Conservation (phyloP, 805 yeast genomes). For the Metschnikowia borealis region DNA sequence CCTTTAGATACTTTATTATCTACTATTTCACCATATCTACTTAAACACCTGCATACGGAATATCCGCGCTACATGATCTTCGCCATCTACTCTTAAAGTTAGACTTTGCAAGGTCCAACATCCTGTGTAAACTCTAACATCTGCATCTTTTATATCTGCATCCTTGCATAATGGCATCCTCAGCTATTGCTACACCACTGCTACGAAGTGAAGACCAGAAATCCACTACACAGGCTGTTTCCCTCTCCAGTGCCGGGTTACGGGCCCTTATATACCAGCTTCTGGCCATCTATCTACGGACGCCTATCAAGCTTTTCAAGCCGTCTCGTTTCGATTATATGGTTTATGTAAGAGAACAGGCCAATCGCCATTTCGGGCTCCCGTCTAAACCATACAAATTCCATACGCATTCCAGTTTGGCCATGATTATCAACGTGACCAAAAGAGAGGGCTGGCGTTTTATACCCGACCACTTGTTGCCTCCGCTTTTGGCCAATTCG, state of each 20-base stretch:
- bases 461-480: constrained; percentile 79
- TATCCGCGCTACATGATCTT: too few relatives aligned
- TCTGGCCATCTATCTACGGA: constrained; percentile 72
- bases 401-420: constrained; percentile 75
- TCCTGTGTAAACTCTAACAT: not conserved
- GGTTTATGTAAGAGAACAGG: constrained; percentile 57
- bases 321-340: constrained; percentile 89
- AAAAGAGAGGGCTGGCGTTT: constrained; percentile 80
- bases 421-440: constrained; percentile 66
- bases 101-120: too few relatives aligned
- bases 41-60: not conserved
- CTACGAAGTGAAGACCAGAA: constrained; percentile 15
- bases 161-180: constrained; percentile 1
- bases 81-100: too few relatives aligned
- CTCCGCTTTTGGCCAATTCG: constrained; percentile 85
- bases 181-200: not conserved
- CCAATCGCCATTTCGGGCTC: constrained; percentile 43
- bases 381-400: constrained; percentile 48
- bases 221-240: constrained; percentile 48
- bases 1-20: too few relatives aligned
- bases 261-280: constrained; percentile 79
- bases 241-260: constrained; percentile 80
- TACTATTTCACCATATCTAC: too few relatives aligned
- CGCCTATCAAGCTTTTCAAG: constrained; percentile 79
- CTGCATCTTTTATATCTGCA: not conserved